Evolutionary conservation across 495 filamentous ascomycete species (phyloP).

Genomic region (Aspergillus bertholletiae): DNA sequence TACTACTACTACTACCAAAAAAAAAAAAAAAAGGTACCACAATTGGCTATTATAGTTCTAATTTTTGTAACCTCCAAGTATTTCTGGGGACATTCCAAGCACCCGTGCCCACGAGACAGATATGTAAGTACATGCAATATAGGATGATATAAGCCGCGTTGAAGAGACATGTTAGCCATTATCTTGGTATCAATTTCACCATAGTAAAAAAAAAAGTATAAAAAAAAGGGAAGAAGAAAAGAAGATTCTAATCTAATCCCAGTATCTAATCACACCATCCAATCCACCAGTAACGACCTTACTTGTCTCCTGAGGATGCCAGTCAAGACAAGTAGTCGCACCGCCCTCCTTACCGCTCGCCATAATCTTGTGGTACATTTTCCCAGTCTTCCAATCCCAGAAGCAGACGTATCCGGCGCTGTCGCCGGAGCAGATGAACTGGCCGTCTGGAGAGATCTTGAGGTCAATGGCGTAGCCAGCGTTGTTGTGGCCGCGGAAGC

Average conservation of each 20-base stretch:
- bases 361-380: slow-evolving; percentile 94
- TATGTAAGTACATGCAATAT: background rate
- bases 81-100: background rate
- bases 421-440: slow-evolving; percentile 82
- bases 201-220: background rate
- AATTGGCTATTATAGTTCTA: too few species aligned
- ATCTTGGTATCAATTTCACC: background rate
- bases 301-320: slow-evolving; percentile 93
- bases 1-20: too few species aligned
- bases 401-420: slow-evolving; percentile 85
- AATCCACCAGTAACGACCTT: slow-evolving; percentile 89
- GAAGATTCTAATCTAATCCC: slow-evolving; percentile 62
- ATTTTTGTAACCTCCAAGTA: too few species aligned
- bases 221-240: background rate
- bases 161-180: background rate
- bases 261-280: slow-evolving; percentile 87
- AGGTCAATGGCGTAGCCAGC: slow-evolving; percentile 92
- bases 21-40: too few species aligned
- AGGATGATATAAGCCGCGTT: background rate
- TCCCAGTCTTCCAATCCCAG: slow-evolving; percentile 99
- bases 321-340: slow-evolving; percentile 76
- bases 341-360: slow-evolving; percentile 61
- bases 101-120: background rate
- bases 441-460: slow-evolving; percentile 82
- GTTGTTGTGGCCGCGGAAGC: slow-evolving; percentile 91